Conservation (phyloP, 768 basidiomycete genomes). For the Tricholomella constricta region DNA sequence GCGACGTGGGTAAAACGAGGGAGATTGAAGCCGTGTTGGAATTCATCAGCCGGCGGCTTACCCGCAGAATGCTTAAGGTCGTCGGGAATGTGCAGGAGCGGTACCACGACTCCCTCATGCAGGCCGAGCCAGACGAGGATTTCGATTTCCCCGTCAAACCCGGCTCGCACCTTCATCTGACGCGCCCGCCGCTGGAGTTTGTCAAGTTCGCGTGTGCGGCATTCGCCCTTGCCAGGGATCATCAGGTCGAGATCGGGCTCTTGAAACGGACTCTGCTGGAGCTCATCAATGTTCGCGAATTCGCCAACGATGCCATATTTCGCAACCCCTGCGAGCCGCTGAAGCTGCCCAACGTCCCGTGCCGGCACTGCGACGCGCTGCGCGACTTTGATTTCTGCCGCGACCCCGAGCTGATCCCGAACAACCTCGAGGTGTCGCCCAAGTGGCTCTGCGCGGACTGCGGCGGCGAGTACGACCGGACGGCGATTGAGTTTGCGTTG, state of each 20-base stretch:
- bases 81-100: conserved; percentile 66
- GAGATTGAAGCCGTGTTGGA: conserved; percentile 71
- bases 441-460: conserved; percentile 76
- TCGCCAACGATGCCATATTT: conserved; percentile 82
- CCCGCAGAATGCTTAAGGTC: conserved; percentile 72
- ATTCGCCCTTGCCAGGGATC: conserved; percentile 78
- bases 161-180: conserved; percentile 78
- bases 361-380: conserved; percentile 80
- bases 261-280: conserved; percentile 90
- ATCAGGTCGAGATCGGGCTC: conserved; percentile 83
- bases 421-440: conserved; percentile 46
- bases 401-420: conserved; percentile 79
- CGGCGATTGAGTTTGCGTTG: conserved; percentile 82
- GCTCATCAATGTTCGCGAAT: conserved; percentile 83
- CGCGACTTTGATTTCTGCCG: conserved; percentile 96
- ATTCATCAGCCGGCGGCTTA: conserved; percentile 80
- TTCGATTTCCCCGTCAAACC: conserved; percentile 87
- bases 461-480: conserved; percentile 85
- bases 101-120: conserved; percentile 58
- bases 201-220: conserved; percentile 86
- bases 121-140: conserved; percentile 51
- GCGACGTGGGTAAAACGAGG: conserved; percentile 64
- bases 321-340: conserved; percentile 91
- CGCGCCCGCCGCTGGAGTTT: conserved; percentile 85
- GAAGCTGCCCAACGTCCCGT: conserved; percentile 84